phyloP scores from a whole-genome alignment of 176 grass and related monocot species.

The Rhynchospora tenuis region DNA sequence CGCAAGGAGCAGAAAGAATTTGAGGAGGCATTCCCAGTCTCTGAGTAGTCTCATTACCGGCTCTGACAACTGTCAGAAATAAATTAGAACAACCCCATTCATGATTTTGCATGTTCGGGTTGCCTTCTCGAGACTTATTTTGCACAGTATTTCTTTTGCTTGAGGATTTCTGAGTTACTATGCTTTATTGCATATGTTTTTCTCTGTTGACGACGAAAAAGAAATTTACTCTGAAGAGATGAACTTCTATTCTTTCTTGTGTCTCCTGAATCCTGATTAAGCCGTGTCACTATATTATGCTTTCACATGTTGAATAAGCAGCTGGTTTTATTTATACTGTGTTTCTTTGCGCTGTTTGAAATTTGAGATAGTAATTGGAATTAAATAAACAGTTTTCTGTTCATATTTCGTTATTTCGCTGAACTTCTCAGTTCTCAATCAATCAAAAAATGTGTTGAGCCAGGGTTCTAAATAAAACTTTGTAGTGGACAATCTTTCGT shows the following conservation, averaged over 20 bases:
- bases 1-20: constrained; percentile 89
- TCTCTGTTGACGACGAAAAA: constrained; percentile 10
- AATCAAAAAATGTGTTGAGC: not conserved
- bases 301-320: constrained; percentile 12
- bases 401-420: not conserved
- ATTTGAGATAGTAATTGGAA: not conserved
- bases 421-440: too few species aligned
- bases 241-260: constrained; percentile 5
- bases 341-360: not conserved
- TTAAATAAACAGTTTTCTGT: not conserved
- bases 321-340: not conserved
- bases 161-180: not conserved
- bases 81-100: constrained; percentile 53
- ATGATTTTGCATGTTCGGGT: constrained; percentile 42
- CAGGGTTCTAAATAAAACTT: not conserved
- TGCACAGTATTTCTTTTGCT: constrained; percentile 33
- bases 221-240: not conserved
- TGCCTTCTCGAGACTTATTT: constrained; percentile 30
- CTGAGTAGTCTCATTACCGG: constrained; percentile 35
- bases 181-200: constrained; percentile 19
- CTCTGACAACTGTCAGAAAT: constrained; percentile 40
- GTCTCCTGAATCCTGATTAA: not conserved
- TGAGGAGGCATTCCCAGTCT: constrained; percentile 56
- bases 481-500: not conserved
- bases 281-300: not conserved